phyloP scores from a whole-genome alignment of 192 early-diverging fungal genomes.

The Coemansia sp. region DNA sequence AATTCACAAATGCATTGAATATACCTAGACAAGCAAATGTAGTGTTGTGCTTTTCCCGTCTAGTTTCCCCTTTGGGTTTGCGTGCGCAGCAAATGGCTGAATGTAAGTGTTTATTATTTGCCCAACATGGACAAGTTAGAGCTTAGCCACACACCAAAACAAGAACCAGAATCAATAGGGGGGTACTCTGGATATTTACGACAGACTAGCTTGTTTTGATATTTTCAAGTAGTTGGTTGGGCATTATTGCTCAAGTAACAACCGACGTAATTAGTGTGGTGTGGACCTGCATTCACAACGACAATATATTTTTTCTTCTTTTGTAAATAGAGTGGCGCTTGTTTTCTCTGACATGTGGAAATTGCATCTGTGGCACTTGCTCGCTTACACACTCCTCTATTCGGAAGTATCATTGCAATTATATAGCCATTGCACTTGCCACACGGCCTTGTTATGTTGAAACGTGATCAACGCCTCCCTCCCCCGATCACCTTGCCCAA shows the following conservation, averaged over 20 bases:
- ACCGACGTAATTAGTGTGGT: constrained; percentile 5
- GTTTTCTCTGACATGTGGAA: background rate
- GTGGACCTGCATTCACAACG: background rate
- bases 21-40: background rate
- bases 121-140: background rate
- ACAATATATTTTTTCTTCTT: background rate
- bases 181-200: background rate
- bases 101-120: background rate
- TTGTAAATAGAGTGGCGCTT: background rate
- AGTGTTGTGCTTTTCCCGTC: background rate
- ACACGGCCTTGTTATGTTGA: background rate
- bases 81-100: constrained; percentile 4
- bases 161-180: background rate
- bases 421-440: background rate
- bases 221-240: background rate
- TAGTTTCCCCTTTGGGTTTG: constrained; percentile 3
- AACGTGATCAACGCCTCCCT: background rate
- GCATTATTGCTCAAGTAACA: background rate
- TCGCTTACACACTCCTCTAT: background rate
- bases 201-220: background rate
- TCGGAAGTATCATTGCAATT: background rate
- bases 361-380: background rate
- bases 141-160: background rate
- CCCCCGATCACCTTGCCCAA: background rate
- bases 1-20: constrained; percentile 3